Conservation (phyloP, 768 basidiomycete species). For the Mycena rebaudengoi region DNA sequence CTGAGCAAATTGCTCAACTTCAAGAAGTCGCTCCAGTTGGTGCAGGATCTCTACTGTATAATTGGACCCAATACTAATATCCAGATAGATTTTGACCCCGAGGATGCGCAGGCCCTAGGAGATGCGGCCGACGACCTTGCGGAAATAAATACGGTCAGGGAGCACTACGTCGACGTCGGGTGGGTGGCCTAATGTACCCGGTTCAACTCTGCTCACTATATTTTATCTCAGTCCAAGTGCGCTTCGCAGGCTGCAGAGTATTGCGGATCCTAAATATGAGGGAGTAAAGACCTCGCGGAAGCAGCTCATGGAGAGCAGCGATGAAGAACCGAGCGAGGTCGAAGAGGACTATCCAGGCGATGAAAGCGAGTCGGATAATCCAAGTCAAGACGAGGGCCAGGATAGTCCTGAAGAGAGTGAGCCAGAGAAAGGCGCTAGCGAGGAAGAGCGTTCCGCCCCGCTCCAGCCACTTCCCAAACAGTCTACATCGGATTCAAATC, state of each 20-base stretch:
- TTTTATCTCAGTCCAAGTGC: constrained; percentile 64
- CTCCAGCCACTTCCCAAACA: constrained; percentile 18
- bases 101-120: constrained; percentile 65
- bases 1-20: constrained; percentile 85
- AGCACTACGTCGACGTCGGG: constrained; percentile 91
- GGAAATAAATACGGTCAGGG: constrained; percentile 53
- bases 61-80: constrained; percentile 11
- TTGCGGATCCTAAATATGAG: constrained; percentile 83
- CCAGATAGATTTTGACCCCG: constrained; percentile 74
- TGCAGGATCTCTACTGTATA: constrained; percentile 39
- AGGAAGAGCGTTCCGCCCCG: constrained; percentile 24
- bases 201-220: neutral
- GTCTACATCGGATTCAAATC: constrained; percentile 22
- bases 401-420: constrained; percentile 27
- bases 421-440: constrained; percentile 29
- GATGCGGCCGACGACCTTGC: constrained; percentile 48
- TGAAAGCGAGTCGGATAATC: constrained; percentile 17
- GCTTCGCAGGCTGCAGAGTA: constrained; percentile 68
- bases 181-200: constrained; percentile 42
- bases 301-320: constrained; percentile 56
- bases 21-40: constrained; percentile 76
- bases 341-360: constrained; percentile 36
- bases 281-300: constrained; percentile 72
- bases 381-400: constrained; percentile 16
- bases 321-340: constrained; percentile 35